Conservation (phyloP, 1,284 basidiomycete species). For the Porodaedalea pini region DNA sequence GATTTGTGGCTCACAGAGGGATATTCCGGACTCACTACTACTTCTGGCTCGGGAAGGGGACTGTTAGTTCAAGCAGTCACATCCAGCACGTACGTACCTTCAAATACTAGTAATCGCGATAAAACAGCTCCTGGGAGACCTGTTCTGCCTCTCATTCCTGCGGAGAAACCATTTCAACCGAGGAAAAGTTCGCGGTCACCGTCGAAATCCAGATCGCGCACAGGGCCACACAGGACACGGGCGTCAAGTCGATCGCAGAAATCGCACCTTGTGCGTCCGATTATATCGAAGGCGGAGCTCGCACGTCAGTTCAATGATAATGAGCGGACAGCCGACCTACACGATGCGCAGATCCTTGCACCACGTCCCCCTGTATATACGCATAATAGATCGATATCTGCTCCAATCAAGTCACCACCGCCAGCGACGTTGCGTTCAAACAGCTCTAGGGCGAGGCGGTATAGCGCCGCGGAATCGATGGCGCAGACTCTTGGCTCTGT, state of each 20-base stretch:
- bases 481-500: conserved; percentile 16
- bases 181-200: not conserved
- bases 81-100: not conserved
- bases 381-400: not conserved
- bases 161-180: not conserved
- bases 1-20: not conserved
- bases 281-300: conserved; percentile 16
- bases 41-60: not conserved
- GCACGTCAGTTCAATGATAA: conserved; percentile 13
- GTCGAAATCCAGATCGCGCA: conserved; percentile 6
- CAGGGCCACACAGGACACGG: not conserved
- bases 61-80: not conserved
- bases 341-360: not conserved
- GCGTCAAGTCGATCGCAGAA: conserved; percentile 1
- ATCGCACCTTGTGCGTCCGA: conserved; percentile 4
- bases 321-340: not conserved
- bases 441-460: not conserved
- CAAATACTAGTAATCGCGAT: not conserved
- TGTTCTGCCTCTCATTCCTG: not conserved
- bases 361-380: not conserved
- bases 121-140: not conserved
- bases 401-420: not conserved
- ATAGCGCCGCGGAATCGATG: not conserved
- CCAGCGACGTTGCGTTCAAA: not conserved
- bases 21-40: not conserved